These are phyloP conservation scores for Wilcoxina mikolae DNA, from an alignment of 495 filamentous ascomycete genomes.

Conservation along the genomic window DNA sequence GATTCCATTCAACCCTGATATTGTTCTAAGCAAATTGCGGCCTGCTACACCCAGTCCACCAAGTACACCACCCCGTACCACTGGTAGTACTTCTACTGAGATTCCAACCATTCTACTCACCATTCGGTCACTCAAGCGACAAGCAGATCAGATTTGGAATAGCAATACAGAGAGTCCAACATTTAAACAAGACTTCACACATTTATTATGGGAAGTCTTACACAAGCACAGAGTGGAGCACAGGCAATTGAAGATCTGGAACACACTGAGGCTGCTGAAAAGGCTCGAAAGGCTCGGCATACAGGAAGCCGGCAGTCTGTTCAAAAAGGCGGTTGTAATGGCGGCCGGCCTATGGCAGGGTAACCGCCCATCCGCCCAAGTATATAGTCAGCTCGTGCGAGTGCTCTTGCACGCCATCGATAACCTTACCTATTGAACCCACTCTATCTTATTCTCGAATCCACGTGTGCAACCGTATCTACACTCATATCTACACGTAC, in stretches of 20 bases:
- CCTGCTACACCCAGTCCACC: neutral
- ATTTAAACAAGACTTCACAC: neutral
- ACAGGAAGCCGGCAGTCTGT: neutral
- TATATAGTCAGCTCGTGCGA: too few relatives aligned
- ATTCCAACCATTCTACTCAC: neutral
- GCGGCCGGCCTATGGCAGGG: too few relatives aligned
- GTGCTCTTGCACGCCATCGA: too few relatives aligned
- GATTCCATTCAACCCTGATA: conserved; percentile 10
- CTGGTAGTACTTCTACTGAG: too few relatives aligned
- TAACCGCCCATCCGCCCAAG: too few relatives aligned
- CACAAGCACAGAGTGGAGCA: neutral
- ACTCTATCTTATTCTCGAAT: too few relatives aligned
- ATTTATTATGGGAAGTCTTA: neutral
- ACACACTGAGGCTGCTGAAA: neutral
- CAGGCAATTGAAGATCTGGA: neutral
- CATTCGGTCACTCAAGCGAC: neutral
- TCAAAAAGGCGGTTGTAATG: too few relatives aligned
- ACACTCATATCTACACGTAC: too few relatives aligned
- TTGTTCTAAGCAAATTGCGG: conserved; percentile 5
- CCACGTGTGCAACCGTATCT: too few relatives aligned
- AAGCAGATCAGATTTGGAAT: neutral
- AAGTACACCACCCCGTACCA: neutral
- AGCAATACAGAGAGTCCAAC: neutral
- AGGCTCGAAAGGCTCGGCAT: neutral
- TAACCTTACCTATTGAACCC: too few relatives aligned